Evolutionary conservation across 2,329 filamentous ascomycete species (phyloP), one percentile per base, ranked within the genome.

Genomic region (Nigrospora oryzae): DNA sequence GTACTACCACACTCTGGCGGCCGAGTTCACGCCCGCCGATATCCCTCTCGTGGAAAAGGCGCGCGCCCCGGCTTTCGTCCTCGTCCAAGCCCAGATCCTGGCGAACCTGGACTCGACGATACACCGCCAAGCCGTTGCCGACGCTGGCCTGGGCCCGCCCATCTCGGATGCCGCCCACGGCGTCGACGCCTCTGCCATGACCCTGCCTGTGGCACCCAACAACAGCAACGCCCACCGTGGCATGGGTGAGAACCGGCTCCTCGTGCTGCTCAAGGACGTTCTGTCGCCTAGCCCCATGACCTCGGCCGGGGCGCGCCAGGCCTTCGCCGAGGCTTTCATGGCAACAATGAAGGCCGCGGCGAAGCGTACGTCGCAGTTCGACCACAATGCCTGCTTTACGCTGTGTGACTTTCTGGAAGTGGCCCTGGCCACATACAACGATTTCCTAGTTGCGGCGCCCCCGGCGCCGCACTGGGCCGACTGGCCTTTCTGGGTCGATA

Each of bases 321-420:
- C 88, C 1, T 94, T 93, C 62, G 85, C 86, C 4, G 78, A 86
- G 52, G 77, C 84, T 0, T 91, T 94, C 62, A 81, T 82, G 56
- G 69, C 73, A 23, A 68, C 94, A 28, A 72, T 93, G 58, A 89
- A 85, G 59, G 81, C 84, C 1, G 79, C 84, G 2, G 82, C 88
- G 2, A 80, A 83, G 52, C 81, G 79, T 52, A 90, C 85, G 0
- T 90, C 88, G 0, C 73, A 87, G 44, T 95, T 84, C 59, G 84
- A 94, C 60, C 86, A 89, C 58, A 81, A 81, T 50, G 85, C 88
- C 15, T 94, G 89, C 62, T 93, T 93, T 59, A 86, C 88, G 11
- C 71, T 95, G n/a, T 91, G 89, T 59, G 90, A 96, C 61, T 89
- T 95, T 52, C 69, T 95, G 23, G 88, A 95, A 59, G 89, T 95